Conservation (phyloP, 148 eudicot species). For the Rhododendron molle region DNA sequence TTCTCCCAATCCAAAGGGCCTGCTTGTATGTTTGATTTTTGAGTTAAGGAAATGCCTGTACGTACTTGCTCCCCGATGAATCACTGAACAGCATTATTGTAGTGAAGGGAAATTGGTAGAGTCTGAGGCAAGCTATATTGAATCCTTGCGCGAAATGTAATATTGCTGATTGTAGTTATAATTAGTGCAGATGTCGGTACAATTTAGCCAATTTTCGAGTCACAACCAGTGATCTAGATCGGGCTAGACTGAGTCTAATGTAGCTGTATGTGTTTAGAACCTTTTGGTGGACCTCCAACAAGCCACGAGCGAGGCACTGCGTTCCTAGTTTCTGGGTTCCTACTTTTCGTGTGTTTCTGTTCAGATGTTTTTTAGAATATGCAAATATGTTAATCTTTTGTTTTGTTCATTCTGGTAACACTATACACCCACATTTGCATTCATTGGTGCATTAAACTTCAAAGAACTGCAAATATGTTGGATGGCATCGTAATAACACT, state of each 20-base stretch:
- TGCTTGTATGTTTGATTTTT: not conserved
- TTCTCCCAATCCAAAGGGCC: not conserved
- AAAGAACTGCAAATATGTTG: not conserved
- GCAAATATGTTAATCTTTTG: too few species aligned
- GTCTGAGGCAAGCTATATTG: not conserved
- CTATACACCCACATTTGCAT: not conserved
- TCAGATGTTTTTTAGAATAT: not conserved
- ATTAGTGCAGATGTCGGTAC: not conserved
- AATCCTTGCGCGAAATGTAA: not conserved
- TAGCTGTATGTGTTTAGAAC: not conserved
- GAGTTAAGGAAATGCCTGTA: not conserved
- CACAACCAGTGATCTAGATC: not conserved
- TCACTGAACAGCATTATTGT: not conserved
- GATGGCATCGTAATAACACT: not conserved
- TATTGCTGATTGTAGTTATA: not conserved
- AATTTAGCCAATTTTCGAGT: not conserved
- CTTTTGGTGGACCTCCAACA: not conserved
- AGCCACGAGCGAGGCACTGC: not conserved
- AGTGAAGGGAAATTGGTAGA: not conserved
- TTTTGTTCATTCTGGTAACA: not conserved
- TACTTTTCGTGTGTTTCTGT: not conserved
- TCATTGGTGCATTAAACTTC: not conserved
- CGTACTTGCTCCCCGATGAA: too few species aligned
- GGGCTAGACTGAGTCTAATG: not conserved
- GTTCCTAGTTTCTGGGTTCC: not conserved